Conservation (phyloP, 2,329 filamentous ascomycete species). For the Ramularia endophylla region DNA sequence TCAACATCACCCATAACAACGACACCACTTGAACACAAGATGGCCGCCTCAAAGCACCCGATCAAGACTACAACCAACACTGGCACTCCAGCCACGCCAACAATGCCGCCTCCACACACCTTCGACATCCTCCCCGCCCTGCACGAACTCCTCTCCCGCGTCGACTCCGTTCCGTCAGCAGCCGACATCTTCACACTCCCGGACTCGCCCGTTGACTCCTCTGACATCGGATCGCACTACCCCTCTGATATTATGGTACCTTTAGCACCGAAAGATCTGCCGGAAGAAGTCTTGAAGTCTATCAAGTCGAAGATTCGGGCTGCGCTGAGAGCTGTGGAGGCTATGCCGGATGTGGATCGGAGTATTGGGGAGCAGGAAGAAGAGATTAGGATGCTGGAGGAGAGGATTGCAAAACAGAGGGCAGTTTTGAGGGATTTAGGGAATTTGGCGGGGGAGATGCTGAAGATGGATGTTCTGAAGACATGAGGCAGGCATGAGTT, state of each 20-base stretch:
- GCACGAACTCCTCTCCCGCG: conserved; percentile 67
- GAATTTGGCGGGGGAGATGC: conserved; percentile 21
- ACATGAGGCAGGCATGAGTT: not conserved
- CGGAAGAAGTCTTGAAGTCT: conserved; percentile 50
- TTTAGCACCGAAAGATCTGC: conserved; percentile 68
- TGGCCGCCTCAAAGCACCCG: no score
- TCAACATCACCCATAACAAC: no score
- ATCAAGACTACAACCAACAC: conserved; percentile 18
- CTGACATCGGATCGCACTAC: conserved; percentile 33
- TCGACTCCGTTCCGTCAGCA: conserved; percentile 34
- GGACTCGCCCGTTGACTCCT: conserved; percentile 1
- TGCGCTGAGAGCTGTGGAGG: conserved; percentile 60
- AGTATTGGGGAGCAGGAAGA: conserved; percentile 62
- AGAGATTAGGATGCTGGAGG: conserved; percentile 63
- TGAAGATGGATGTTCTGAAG: conserved; percentile 6
- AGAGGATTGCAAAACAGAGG: conserved; percentile 57
- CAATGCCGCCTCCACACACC: conserved; percentile 67
- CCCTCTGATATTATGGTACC: conserved; percentile 24
- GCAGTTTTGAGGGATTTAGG: conserved; percentile 51
- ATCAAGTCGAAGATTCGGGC: conserved; percentile 68
- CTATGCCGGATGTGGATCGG: conserved; percentile 64
- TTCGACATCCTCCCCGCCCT: conserved; percentile 84
- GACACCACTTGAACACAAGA: no score
- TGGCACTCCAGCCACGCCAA: conserved; percentile 15
- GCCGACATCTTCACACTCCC: conserved; percentile 8